phyloP scores from a whole-genome alignment of 2,329 filamentous ascomycete genomes.

The Immersiporthe knoxdaviesiana region DNA sequence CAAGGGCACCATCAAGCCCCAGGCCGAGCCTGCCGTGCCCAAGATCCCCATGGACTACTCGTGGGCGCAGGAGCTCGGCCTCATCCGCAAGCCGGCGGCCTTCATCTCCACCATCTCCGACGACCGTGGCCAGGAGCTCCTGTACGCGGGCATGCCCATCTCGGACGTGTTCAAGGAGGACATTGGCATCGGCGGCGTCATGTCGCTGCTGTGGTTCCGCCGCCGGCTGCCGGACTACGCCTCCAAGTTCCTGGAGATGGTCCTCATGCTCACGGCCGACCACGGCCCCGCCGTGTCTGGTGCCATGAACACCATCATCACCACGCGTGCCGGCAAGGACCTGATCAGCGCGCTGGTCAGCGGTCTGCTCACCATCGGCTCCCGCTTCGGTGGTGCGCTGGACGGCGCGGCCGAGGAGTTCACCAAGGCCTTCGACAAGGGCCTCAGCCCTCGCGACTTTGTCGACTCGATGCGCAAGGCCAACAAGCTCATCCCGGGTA shows the following conservation, averaged over 20 bases:
- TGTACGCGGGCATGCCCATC: constrained; percentile 99
- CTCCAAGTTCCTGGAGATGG: constrained; percentile 99
- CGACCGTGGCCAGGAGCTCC: constrained; percentile 97
- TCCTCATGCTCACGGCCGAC: constrained; percentile 99
- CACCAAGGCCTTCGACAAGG: constrained; percentile 97
- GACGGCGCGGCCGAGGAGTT: constrained; percentile 99
- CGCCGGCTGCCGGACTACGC: constrained; percentile 94
- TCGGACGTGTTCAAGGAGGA: constrained; percentile 99
- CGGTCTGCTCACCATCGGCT: constrained; percentile 97
- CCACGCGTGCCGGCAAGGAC: constrained; percentile 98
- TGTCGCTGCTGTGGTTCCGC: constrained; percentile 99
- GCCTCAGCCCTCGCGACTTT: constrained; percentile 96
- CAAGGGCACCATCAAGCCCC: constrained; percentile 81
- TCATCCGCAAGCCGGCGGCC: constrained; percentile 98
- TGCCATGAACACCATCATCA: constrained; percentile 99
- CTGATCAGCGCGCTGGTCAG: constrained; percentile 93
- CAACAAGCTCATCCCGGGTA: constrained; percentile 99
- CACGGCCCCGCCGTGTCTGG: constrained; percentile 98
- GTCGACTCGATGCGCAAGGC: constrained; percentile 99
- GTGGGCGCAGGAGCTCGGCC: constrained; percentile 98
- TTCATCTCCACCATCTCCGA: constrained; percentile 99
- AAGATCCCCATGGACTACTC: constrained; percentile 99
- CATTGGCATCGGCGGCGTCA: constrained; percentile 98
- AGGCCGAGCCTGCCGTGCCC: constrained; percentile 87
- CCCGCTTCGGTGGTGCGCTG: constrained; percentile 96